phyloP scores from a whole-genome alignment of 73 alveolate species.

The Stentor roeselii region DNA sequence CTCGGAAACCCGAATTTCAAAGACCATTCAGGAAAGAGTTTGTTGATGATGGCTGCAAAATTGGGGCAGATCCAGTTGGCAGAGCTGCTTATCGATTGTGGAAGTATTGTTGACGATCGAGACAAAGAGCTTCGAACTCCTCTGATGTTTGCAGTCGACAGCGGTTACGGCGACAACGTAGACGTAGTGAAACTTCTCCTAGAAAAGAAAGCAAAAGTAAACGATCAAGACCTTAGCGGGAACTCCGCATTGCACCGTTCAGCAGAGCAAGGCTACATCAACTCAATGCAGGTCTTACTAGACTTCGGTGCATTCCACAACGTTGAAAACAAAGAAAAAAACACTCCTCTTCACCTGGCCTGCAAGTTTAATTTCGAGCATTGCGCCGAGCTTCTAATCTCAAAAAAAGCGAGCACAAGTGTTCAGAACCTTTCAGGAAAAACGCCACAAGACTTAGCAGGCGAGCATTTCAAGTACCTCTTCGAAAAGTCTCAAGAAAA shows the following conservation, averaged over 20 bases:
- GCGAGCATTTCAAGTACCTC: background rate
- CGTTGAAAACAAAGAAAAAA: background rate
- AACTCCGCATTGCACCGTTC: constrained; percentile 41
- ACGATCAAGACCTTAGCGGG: constrained; percentile 32
- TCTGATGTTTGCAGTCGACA: constrained; percentile 40
- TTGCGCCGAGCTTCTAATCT: constrained; percentile 34
- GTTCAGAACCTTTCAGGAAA: background rate
- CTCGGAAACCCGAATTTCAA: constrained; percentile 15
- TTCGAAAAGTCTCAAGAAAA: background rate
- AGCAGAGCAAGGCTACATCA: constrained; percentile 33
- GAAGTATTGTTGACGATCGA: constrained; percentile 36
- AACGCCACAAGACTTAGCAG: background rate
- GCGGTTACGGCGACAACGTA: constrained; percentile 38
- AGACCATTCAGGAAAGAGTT: constrained; percentile 28
- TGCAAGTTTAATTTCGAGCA: constrained; percentile 25
- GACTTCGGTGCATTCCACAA: constrained; percentile 35
- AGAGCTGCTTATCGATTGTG: constrained; percentile 27
- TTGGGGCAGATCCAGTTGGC: constrained; percentile 40
- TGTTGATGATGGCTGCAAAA: constrained; percentile 50
- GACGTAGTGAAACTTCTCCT: constrained; percentile 43
- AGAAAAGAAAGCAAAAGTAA: constrained; percentile 41
- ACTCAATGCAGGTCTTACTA: constrained; percentile 29
- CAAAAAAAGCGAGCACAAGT: constrained; percentile 1
- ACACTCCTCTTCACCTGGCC: constrained; percentile 48
- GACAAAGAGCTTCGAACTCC: constrained; percentile 40